A percentile compares a stretch with the other conserved stretches of the same genome.
phyloP scores from a whole-genome alignment of 805 yeast species.

The Suhomyces faveliae region DNA sequence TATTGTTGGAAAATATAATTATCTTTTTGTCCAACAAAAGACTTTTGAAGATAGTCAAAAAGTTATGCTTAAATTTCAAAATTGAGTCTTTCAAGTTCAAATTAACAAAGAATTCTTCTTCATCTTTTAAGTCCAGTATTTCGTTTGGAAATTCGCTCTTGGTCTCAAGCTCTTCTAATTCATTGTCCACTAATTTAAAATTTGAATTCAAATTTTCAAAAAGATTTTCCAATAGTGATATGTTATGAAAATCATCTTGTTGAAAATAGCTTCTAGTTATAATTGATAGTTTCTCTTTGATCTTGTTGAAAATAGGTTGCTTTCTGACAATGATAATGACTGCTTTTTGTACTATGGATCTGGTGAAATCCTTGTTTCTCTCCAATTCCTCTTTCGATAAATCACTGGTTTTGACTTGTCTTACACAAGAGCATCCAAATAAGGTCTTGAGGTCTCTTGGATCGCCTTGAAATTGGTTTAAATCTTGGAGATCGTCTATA shows the following conservation, averaged over 20 bases:
- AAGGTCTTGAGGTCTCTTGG: conserved; percentile 55
- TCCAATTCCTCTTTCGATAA: conserved; percentile 45
- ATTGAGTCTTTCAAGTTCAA: conserved; percentile 67
- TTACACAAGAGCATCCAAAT: conserved; percentile 93
- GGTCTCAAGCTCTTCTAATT: conserved; percentile 10
- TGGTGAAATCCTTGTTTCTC: conserved; percentile 62
- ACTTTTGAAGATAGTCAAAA: conserved; percentile 71
- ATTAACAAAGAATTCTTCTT: conserved; percentile 54
- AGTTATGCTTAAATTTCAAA: conserved; percentile 53
- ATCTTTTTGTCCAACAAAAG: conserved; percentile 72
- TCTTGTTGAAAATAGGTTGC: conserved; percentile 83
- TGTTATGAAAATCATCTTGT: conserved; percentile 76
- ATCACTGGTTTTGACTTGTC: conserved; percentile 70
- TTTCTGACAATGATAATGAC: conserved; percentile 76
- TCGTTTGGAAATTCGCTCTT: conserved; percentile 4
- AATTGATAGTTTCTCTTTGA: conserved; percentile 85
- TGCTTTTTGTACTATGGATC: conserved; percentile 89
- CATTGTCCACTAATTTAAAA: conserved; percentile 23
- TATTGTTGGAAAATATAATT: conserved; percentile 68
- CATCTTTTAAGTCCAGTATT: conserved; percentile 17
- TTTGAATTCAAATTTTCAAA: conserved; percentile 58
- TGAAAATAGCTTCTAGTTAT: conserved; percentile 83
- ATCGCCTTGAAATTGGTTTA: conserved; percentile 34
- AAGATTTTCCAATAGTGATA: conserved; percentile 61
- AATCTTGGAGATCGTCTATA: conserved; percentile 43